Evolutionary conservation across 495 filamentous ascomycete species (phyloP), one percentile per base, ranked within the genome.

Genomic region (Parathielavia appendiculata): DNA sequence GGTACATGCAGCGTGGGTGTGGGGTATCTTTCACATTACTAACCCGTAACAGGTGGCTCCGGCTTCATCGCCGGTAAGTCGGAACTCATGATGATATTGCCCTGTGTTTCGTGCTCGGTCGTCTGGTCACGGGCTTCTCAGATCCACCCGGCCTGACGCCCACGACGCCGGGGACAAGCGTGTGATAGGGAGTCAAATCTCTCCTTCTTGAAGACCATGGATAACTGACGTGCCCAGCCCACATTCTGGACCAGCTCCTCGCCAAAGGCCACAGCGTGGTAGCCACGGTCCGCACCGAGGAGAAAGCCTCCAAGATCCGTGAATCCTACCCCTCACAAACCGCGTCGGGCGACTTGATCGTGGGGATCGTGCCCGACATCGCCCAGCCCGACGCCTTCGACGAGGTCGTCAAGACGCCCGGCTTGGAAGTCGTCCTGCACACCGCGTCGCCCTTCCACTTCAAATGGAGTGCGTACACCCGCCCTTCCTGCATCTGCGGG

Each of bases 361-460:
- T 87, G 59, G 80, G 79, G 51, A 85, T 96, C 66, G 90, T 96
- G 7, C 81, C 86, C 52, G 91, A 97, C 71, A 89, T 97, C 63
- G 89, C 89, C 3, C 59, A 83, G 59, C 79, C 81, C 43, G 78
- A 81, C 40, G 89, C 90, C 60, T 95, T 95, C 69, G 88, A 95
- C 62, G 77, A 90, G 64, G 88, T 88, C 16, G 83, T 91, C 56
- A 82, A 83, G 69, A 83, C 79, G 49, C 87, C 88, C 1, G 87
- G 85, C 4, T 85, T 96, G 59, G 91, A 92, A 58, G 86, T 83
- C 59, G 90, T 97, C 23, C 76, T 96, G 48, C 92, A 97, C 71
- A 95, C 90, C 1, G 91, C 92, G 3, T 87, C 83, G 13, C 91
- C 92, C 5, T 95, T 95, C 75, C 88, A 92, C 68, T 88, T 81